Evolutionary conservation across 805 yeast species (phyloP), one percentile per base, ranked within the genome.

Genomic region (Metschnikowia kunwiensis): DNA sequence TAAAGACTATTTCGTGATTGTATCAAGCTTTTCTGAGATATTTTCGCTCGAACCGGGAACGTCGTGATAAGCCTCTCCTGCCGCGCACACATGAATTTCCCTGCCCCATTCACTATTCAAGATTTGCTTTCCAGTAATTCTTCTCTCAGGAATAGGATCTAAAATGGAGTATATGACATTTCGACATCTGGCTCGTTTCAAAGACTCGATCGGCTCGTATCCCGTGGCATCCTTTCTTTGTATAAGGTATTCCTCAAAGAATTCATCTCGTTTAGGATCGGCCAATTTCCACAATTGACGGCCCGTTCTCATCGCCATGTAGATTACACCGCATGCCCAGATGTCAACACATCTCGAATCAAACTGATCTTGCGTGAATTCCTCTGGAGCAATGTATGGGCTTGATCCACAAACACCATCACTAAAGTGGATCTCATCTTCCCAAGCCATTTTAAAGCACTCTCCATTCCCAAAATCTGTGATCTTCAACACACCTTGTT

Each of bases 31-130:
- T 19, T 36, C 32, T 7, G 32, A 22, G n/a, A 31, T 18, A 5
- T 30, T 27, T 33, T 23, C 30, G 20, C 17, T 30, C 7, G 33
- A 23, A 8, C 17, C 33, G 5, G 29, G 30, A 14, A 12, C 30
- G 6, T 23, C 36, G 24, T 24, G 29, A 20, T 21, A 22, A 5
- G 24, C 36, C 21, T 72, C 79, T 10, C 85, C 89, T 16, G 85
- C 83, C 23, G 74, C 78, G 58, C 96, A 88, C 18, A 86, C 80
- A 40, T 66, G 72, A 44, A 91, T 88, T 56, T 86, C 94, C 41
- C 97, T 69, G 0, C 95, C 95, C 97, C 97, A 91, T 60, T 93
- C 97, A 57, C 93, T 82, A 54, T 84, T 88, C 55, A 93, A 67
- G 18, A 89, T 78, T 61, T 91, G 97, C 50, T 78, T 77, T 10